These are phyloP conservation scores for Calonectria pauciramosa DNA, from an alignment of 2,329 filamentous ascomycete genomes.

Conservation along the genomic window DNA sequence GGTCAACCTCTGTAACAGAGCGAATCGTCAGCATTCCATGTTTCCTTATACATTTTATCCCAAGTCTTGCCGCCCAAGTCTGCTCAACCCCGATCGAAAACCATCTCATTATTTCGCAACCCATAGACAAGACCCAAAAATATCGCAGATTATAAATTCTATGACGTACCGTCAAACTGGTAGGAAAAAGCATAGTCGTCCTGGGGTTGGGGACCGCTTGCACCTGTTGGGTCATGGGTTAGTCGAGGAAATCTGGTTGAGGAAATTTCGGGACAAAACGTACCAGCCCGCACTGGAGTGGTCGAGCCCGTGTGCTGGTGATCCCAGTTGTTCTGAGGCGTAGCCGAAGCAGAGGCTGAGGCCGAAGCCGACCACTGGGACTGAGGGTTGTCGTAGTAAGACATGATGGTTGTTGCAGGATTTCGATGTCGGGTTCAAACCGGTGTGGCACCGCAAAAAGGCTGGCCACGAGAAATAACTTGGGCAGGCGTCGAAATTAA, in stretches of 20 bases:
- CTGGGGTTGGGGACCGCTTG: constrained; percentile 79
- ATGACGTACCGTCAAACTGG: constrained; percentile 87
- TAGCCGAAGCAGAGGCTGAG: constrained; percentile 25
- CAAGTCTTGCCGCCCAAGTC: neutral
- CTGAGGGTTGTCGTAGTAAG: constrained; percentile 61
- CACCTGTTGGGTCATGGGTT: constrained; percentile 64
- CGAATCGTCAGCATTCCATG: constrained; percentile 42
- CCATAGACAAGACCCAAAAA: neutral
- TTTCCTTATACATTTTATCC: neutral
- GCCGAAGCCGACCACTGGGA: constrained; percentile 55
- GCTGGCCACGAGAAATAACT: constrained; percentile 24
- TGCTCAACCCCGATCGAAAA: neutral
- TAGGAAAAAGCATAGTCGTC: constrained; percentile 87
- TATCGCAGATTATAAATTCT: neutral
- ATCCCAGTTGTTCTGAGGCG: constrained; percentile 60
- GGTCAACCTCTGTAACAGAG: constrained; percentile 83
- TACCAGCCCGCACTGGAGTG: constrained; percentile 58
- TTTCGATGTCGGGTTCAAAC: constrained; percentile 33
- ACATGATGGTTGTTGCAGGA: constrained; percentile 50
- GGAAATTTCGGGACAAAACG: neutral
- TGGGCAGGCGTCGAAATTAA: constrained; percentile 29
- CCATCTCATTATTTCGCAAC: neutral
- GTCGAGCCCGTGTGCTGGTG: constrained; percentile 54
- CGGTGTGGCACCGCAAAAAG: constrained; percentile 30
- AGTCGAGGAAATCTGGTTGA: constrained; percentile 8